These are phyloP conservation scores for Cryphonectria naterciae DNA, from an alignment of 2,329 filamentous ascomycete genomes.

Conservation along the genomic window DNA sequence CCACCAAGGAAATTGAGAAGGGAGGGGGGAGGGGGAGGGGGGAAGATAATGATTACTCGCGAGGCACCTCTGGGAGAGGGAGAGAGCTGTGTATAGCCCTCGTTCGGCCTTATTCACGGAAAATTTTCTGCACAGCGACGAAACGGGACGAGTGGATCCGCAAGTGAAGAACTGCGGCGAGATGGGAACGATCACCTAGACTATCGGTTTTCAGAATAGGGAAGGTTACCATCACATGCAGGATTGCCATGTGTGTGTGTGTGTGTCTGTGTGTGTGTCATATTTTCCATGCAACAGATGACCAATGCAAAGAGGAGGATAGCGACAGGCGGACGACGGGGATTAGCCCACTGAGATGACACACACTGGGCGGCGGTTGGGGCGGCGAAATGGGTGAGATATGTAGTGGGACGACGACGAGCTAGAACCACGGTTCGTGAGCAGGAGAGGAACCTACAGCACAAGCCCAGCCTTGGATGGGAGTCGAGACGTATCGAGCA, in stretches of 20 bases:
- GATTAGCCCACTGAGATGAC: neutral
- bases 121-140: neutral
- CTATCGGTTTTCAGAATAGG: neutral
- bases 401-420: neutral
- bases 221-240: neutral
- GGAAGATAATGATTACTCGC: neutral
- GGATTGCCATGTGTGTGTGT: neutral
- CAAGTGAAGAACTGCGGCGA: neutral
- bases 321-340: neutral
- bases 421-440: neutral
- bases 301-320: neutral
- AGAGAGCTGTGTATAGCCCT: neutral
- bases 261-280: neutral
- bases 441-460: neutral
- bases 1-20: neutral
- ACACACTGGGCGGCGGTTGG: neutral
- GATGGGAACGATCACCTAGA: neutral
- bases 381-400: neutral
- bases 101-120: neutral
- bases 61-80: neutral
- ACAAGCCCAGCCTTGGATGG: neutral
- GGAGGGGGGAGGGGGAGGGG: too few species aligned
- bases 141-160: neutral
- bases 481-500: neutral
- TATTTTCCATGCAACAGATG: neutral